Evolutionary conservation across 306 rosid species (phyloP).

Genomic region (Astragalus glycyphyllos): DNA sequence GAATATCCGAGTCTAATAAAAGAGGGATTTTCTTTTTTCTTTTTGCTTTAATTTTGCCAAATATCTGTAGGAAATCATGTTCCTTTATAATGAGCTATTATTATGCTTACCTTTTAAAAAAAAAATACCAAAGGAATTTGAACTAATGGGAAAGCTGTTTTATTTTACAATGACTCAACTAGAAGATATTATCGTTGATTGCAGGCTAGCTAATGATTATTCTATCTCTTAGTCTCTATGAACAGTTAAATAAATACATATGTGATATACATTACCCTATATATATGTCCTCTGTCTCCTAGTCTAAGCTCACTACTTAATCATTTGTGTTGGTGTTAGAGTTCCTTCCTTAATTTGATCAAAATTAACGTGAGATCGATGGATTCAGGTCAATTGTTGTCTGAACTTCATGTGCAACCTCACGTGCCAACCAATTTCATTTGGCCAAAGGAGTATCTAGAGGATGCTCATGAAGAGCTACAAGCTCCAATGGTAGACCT

Average conservation of each 20-base stretch:
- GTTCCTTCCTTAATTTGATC: background rate
- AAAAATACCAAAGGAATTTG: no score
- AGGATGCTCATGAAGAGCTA: conserved; percentile 50
- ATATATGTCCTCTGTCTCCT: background rate
- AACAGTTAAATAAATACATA: background rate
- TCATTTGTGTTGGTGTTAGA: background rate
- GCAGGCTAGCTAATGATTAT: background rate
- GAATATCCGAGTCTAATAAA: no score
- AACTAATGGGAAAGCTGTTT: no score
- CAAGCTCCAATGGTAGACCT: conserved; percentile 66
- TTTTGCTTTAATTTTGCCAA: no score
- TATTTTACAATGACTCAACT: no score
- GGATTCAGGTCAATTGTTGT: conserved; percentile 41
- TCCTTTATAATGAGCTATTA: no score
- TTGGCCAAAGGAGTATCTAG: conserved; percentile 64
- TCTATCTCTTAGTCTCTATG: background rate
- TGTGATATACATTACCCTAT: background rate
- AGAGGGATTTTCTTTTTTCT: no score
- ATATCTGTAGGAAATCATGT: no score
- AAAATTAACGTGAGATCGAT: conserved; percentile 1
- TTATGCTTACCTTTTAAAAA: no score
- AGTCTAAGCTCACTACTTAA: background rate
- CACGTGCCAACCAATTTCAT: conserved; percentile 53
- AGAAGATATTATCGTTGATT: background rate
- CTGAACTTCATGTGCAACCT: conserved; percentile 32